phyloP scores from a whole-genome alignment of 352 stramenopile species.

The Globisporangium alternatum region DNA sequence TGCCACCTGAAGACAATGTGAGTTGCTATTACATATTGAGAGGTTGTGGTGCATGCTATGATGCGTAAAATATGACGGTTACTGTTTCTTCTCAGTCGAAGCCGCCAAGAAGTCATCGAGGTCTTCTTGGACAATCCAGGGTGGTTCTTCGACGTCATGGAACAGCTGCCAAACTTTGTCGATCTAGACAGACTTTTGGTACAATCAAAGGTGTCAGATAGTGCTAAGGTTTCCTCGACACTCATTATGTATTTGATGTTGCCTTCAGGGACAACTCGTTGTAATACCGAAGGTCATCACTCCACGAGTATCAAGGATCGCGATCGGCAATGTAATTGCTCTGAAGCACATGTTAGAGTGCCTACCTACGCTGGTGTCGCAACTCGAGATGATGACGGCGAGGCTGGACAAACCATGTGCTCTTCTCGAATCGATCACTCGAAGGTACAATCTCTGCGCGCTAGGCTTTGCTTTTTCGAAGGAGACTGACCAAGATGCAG shows the following conservation, averaged over 20 bases:
- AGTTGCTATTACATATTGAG: background rate
- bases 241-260: slow-evolving; percentile 1
- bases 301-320: slow-evolving; percentile 57
- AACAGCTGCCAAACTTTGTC: slow-evolving; percentile 65
- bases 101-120: slow-evolving; percentile 64
- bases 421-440: slow-evolving; percentile 63
- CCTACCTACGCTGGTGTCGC: slow-evolving; percentile 50
- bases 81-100: slow-evolving; percentile 36
- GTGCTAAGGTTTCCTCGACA: background rate
- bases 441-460: slow-evolving; percentile 32
- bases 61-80: background rate
- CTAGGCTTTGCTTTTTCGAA: background rate
- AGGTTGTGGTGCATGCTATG: background rate
- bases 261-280: slow-evolving; percentile 62
- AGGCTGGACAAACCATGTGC: slow-evolving; percentile 32
- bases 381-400: slow-evolving; percentile 35
- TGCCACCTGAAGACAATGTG: slow-evolving; percentile 84
- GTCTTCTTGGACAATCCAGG: slow-evolving; percentile 77
- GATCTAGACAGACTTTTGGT: slow-evolving; percentile 79
- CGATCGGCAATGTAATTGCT: slow-evolving; percentile 76
- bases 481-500: slow-evolving; percentile 20
- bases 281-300: slow-evolving; percentile 77
- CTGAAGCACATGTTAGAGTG: slow-evolving; percentile 82
- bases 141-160: slow-evolving; percentile 81
- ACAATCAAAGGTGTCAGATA: background rate